Conservation (phyloP, 345 rosid species). For the Eutrema yunnanense region DNA sequence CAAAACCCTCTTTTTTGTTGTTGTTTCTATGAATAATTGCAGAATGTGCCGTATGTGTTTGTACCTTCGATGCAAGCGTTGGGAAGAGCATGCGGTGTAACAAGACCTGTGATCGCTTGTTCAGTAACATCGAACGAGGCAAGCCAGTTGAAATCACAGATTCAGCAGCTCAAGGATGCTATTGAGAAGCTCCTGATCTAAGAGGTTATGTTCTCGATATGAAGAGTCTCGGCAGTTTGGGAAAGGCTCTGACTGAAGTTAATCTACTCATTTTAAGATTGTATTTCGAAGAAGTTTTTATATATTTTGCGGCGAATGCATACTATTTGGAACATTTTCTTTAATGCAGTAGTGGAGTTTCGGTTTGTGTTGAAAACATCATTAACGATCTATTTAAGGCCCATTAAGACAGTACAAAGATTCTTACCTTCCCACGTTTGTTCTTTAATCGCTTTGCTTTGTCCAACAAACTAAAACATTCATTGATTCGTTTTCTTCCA, state of each 20-base stretch:
- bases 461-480: conserved; percentile 1
- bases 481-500: conserved; percentile 23
- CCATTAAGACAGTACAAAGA: background rate
- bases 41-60: conserved; percentile 95
- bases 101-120: conserved; percentile 79
- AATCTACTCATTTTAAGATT: background rate
- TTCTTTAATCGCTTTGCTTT: conserved; percentile 14
- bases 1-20: background rate
- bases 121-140: conserved; percentile 71
- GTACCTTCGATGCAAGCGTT: conserved; percentile 88
- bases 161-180: conserved; percentile 79
- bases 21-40: background rate
- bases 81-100: conserved; percentile 89
- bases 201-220: conserved; percentile 39
- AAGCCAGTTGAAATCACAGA: conserved; percentile 78
- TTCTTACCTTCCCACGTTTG: conserved; percentile 1
- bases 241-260: conserved; percentile 52
- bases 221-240: conserved; percentile 60
- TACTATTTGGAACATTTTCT: background rate
- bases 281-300: background rate
- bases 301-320: background rate
- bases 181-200: conserved; percentile 82
- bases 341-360: conserved; percentile 4
- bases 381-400: background rate
- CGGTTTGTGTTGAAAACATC: background rate